Evolutionary conservation across 768 basidiomycete species (phyloP).

Genomic region (Suillus bovinus): DNA sequence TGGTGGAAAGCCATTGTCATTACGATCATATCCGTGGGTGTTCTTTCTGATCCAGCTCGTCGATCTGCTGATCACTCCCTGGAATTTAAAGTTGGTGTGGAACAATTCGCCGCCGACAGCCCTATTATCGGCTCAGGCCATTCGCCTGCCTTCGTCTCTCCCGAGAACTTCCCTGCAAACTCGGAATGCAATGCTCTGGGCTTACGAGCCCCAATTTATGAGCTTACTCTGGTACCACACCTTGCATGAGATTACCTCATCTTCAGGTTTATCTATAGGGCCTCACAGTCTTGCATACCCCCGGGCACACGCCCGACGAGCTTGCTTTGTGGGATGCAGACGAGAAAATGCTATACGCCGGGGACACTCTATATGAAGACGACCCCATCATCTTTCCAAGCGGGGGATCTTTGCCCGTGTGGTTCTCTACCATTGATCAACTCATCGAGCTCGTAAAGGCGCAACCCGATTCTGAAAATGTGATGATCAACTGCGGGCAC

Average conservation of each 20-base stretch:
- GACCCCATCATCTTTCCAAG: slow-evolving; percentile 56
- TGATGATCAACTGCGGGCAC: slow-evolving; percentile 53
- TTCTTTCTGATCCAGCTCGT: not conserved
- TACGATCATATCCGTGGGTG: slow-evolving; percentile 59
- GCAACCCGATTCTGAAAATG: slow-evolving; percentile 24
- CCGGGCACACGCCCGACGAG: slow-evolving; percentile 61
- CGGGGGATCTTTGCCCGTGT: slow-evolving; percentile 51
- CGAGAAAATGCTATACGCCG: slow-evolving; percentile 56
- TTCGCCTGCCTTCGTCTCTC: slow-evolving; percentile 44
- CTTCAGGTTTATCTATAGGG: slow-evolving; percentile 30
- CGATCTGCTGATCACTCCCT: not conserved
- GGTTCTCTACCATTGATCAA: slow-evolving; percentile 46
- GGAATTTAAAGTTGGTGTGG: slow-evolving; percentile 42
- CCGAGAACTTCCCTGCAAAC: slow-evolving; percentile 41
- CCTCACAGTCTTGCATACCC: slow-evolving; percentile 51
- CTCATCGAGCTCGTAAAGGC: slow-evolving; percentile 43
- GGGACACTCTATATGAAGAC: slow-evolving; percentile 57
- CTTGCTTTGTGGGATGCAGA: slow-evolving; percentile 51
- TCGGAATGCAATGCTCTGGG: slow-evolving; percentile 46
- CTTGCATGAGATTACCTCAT: slow-evolving; percentile 32
- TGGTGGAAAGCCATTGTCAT: slow-evolving; percentile 55
- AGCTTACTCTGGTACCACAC: slow-evolving; percentile 47
- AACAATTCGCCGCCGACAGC: slow-evolving; percentile 50
- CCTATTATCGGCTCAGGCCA: slow-evolving; percentile 50
- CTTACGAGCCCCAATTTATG: slow-evolving; percentile 46